Evolutionary conservation across 2,329 filamentous ascomycete genomes (phyloP).

Genomic region (Davidsoniella eucalypti): DNA sequence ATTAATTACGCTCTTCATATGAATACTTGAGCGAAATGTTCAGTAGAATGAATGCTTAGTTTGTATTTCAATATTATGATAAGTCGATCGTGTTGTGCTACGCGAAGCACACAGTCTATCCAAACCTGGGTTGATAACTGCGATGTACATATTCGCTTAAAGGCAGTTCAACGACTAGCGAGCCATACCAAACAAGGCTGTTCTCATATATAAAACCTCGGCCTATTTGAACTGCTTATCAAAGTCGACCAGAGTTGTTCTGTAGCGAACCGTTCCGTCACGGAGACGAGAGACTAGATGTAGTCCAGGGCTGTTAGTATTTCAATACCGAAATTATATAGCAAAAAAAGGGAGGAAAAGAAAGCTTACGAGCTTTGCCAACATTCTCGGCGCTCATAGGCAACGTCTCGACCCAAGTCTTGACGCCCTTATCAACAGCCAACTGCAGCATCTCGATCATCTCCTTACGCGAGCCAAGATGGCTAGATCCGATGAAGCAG

Average conservation of each 20-base stretch:
- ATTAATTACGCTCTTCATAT: too few species aligned
- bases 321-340: background rate
- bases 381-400: constrained; percentile 52
- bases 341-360: background rate
- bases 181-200: background rate
- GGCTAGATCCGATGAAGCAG: constrained; percentile 52
- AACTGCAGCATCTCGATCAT: constrained; percentile 56
- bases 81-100: too few species aligned
- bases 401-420: constrained; percentile 57
- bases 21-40: too few species aligned
- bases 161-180: too few species aligned
- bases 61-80: too few species aligned
- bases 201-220: background rate
- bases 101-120: too few species aligned
- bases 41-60: too few species aligned
- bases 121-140: too few species aligned
- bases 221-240: constrained; percentile 15
- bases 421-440: constrained; percentile 50
- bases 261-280: constrained; percentile 14
- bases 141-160: too few species aligned
- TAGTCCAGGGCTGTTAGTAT: background rate
- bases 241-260: constrained; percentile 15
- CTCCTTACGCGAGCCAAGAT: constrained; percentile 54
- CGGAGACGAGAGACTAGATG: constrained; percentile 4
- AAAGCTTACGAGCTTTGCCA: constrained; percentile 9